Evolutionary conservation across 2,329 filamentous ascomycete genomes (phyloP), one percentile per base, ranked within the genome.

Genomic region (Clarireedia paspali): DNA sequence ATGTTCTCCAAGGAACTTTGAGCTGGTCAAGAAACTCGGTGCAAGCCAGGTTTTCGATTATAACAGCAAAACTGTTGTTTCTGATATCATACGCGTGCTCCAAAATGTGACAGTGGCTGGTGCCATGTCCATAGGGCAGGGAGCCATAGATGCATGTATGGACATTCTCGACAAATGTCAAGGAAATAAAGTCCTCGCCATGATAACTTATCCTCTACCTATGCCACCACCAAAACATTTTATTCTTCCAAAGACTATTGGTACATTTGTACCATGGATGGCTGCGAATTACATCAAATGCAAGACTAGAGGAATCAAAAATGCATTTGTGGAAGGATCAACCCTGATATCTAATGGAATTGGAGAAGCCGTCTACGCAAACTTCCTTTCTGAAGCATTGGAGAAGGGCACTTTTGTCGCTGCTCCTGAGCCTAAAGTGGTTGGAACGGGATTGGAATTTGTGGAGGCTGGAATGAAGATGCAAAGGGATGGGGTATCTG

Each of bases 1-100:
- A 3, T 68, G 67, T 17, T 62, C 59, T 70, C 70, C 14, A 61
- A 69, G 9, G 50, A 60, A 45, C 59, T 71, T 70, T 49, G 66
- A 68, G 2, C 66, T 75, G 1, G 70, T 72, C 14, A 66, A 68
- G 47, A 52, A 53, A 1, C 71, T 67, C 48, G 76, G 76, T 6
- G 75, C 75, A 1, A 70, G 68, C 5, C 58, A 64, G 5, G 69
- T 64, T 2, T 76, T 76, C 57, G 73, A 77, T 63, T 76, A 74
- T 57, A 52, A 53, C 10, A 55, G 48, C 39, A 27, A 38, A 17
- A 60, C 57, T 1, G 30, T 60, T 12, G 34, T 53, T 1, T 24
- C 50, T 15, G 60, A 64, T 47, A 14, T 63, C 5, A 49, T 60
- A 26, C 23, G 38, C 27, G 61, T 53, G 10, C 44, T 59, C 20